Conservation (phyloP, 352 stramenopile species). For the Phytophthora pini region DNA sequence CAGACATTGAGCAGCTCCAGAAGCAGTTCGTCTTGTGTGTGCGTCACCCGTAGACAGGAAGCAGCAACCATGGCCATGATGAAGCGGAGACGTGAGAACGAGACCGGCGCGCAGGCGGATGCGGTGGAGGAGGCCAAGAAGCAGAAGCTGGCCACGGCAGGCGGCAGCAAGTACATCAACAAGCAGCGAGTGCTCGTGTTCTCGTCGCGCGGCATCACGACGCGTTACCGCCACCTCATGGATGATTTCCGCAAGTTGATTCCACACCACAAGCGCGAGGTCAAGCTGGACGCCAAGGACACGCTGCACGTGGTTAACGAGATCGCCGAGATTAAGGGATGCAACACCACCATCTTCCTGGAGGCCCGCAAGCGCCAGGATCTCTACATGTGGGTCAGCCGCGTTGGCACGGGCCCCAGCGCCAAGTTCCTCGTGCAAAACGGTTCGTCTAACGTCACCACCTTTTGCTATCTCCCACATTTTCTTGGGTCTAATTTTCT, state of each 20-base stretch:
- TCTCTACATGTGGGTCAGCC: slow-evolving; percentile 98
- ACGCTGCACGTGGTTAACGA: slow-evolving; percentile 97
- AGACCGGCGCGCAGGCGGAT: slow-evolving; percentile 40
- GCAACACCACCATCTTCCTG: slow-evolving; percentile 97
- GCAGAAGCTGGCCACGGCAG: slow-evolving; percentile 38
- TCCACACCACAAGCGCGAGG: slow-evolving; percentile 99
- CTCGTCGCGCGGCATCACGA: slow-evolving; percentile 92
- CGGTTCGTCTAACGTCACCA: slow-evolving; percentile 37
- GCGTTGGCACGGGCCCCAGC: slow-evolving; percentile 95
- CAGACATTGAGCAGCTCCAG: slow-evolving; percentile 9
- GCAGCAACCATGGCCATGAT: slow-evolving; percentile 42
- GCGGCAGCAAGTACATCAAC: slow-evolving; percentile 81
- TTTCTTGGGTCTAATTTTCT: neutral
- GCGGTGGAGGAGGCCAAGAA: slow-evolving; percentile 44
- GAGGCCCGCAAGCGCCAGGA: slow-evolving; percentile 98
- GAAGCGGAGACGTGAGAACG: slow-evolving; percentile 51
- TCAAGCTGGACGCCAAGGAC: slow-evolving; percentile 97
- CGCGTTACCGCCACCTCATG: slow-evolving; percentile 97
- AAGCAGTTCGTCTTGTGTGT: slow-evolving; percentile 7
- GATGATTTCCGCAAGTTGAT: slow-evolving; percentile 98
- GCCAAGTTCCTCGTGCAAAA: slow-evolving; percentile 99
- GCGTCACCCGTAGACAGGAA: neutral
- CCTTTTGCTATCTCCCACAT: neutral
- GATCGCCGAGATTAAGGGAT: slow-evolving; percentile 98
- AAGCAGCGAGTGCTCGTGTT: slow-evolving; percentile 95